Evolutionary conservation across 2,329 filamentous ascomycete genomes (phyloP).

Genomic region (Aureobasidium vineae): DNA sequence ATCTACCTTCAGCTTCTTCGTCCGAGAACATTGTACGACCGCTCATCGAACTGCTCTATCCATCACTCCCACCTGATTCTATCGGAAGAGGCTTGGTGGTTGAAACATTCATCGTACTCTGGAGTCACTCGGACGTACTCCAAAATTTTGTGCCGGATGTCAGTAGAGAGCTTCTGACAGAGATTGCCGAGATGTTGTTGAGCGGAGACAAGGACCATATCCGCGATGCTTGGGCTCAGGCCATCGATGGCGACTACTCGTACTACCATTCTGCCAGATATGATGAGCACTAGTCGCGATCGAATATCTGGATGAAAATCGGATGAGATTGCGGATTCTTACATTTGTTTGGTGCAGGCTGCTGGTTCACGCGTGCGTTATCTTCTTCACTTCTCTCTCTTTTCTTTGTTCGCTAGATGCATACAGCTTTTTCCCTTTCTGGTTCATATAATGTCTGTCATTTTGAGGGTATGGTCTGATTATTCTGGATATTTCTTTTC

Average conservation of each 20-base stretch:
- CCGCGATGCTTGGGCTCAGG: constrained; percentile 26
- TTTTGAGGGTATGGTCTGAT: background rate
- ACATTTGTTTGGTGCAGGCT: constrained; percentile 10
- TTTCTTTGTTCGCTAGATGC: background rate
- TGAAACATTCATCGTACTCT: constrained; percentile 25
- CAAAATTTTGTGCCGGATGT: constrained; percentile 24
- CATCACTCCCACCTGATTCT: constrained; percentile 21
- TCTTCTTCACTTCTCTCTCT: background rate
- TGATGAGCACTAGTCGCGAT: constrained; percentile 12
- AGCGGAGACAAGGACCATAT: constrained; percentile 26
- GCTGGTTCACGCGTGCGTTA: constrained; percentile 15
- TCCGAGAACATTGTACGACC: constrained; percentile 24
- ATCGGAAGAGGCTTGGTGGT: constrained; percentile 25
- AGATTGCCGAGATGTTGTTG: constrained; percentile 26
- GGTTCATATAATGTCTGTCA: background rate
- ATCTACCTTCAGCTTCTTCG: background rate
- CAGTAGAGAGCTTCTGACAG: constrained; percentile 22
- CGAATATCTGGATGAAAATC: background rate
- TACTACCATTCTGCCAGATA: constrained; percentile 26
- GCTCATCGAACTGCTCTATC: constrained; percentile 22
- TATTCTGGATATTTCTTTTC: background rate
- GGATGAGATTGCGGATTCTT: background rate
- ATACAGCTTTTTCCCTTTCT: background rate
- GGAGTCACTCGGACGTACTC: constrained; percentile 24
- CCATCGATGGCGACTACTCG: constrained; percentile 24